A percentile compares a stretch with the other conserved stretches of the same genome.
Evolutionary conservation across 2,329 filamentous ascomycete genomes (phyloP).

Genomic region (Blumeria hordei): DNA sequence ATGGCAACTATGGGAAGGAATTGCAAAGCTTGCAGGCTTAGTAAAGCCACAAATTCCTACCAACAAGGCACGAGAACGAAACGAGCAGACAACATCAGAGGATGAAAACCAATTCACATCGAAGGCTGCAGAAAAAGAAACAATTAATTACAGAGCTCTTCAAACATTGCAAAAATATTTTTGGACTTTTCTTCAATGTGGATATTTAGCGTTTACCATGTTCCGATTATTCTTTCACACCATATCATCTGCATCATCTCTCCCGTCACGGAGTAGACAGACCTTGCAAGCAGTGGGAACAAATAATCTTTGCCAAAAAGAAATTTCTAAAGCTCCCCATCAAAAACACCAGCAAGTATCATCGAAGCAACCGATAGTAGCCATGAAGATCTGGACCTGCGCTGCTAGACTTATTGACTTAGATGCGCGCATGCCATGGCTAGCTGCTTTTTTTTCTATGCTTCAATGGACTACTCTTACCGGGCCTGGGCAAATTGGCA

Average conservation of each 20-base stretch:
- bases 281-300: slow-evolving; percentile 9
- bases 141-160: slow-evolving; percentile 1
- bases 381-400: slow-evolving; percentile 57
- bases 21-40: slow-evolving; percentile 42
- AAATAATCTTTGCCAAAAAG: slow-evolving; percentile 10
- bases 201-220: slow-evolving; percentile 27
- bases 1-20: slow-evolving; percentile 68
- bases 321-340: slow-evolving; percentile 1
- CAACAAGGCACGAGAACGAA: slow-evolving; percentile 12
- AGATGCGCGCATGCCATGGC: slow-evolving; percentile 71
- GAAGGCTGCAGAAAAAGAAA: slow-evolving; percentile 5
- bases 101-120: slow-evolving; percentile 5
- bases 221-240: slow-evolving; percentile 41
- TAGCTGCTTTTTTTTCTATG: slow-evolving; percentile 50
- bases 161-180: slow-evolving; percentile 16
- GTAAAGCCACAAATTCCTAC: slow-evolving; percentile 17
- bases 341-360: slow-evolving; percentile 4
- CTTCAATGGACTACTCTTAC: slow-evolving; percentile 47
- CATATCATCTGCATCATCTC: slow-evolving; percentile 40
- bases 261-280: slow-evolving; percentile 28
- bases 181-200: slow-evolving; percentile 26
- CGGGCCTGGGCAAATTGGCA: slow-evolving; percentile 53
- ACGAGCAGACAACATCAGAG: slow-evolving; percentile 14
- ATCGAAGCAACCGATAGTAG: slow-evolving; percentile 26
- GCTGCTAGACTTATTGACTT: slow-evolving; percentile 49